Percentiles rank a stretch among this genome's conserved stretches.
phyloP scores from a whole-genome alignment of 208 protist species.

The Trypanosoma rangeli region DNA sequence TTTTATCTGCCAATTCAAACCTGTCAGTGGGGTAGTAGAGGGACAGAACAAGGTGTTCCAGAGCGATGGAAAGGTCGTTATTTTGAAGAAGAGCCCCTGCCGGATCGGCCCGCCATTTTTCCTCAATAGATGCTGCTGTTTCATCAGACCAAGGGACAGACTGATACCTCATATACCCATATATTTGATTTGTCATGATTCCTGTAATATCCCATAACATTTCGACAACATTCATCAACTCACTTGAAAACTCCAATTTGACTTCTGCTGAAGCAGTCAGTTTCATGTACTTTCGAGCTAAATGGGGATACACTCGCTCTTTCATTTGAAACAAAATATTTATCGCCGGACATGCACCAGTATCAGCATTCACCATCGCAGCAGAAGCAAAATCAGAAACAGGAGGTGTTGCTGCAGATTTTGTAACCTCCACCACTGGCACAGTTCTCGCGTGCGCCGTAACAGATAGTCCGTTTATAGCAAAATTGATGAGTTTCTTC shows the following conservation, averaged over 20 bases:
- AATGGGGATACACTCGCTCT: slow-evolving; percentile 8
- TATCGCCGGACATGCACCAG: background rate
- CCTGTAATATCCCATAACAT: slow-evolving; percentile 43
- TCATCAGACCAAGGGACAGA: slow-evolving; percentile 33
- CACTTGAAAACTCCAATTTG: slow-evolving; percentile 26
- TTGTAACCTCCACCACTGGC: background rate
- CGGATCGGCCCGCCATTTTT: slow-evolving; percentile 17
- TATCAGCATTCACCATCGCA: background rate
- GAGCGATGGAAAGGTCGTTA: background rate
- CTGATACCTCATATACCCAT: slow-evolving; percentile 17
- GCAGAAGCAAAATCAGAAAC: background rate
- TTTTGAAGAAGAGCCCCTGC: slow-evolving; percentile 12
- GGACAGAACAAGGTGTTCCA: slow-evolving; percentile 7
- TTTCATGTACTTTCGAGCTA: slow-evolving; percentile 21
- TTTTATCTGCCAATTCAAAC: slow-evolving; percentile 15
- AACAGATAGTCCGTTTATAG: slow-evolving; percentile 4
- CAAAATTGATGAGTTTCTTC: background rate
- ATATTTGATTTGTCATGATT: slow-evolving; percentile 34
- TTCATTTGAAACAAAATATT: slow-evolving; percentile 6
- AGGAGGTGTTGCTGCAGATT: background rate
- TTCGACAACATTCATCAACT: slow-evolving; percentile 30
- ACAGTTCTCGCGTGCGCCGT: background rate
- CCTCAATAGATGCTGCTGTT: slow-evolving; percentile 6
- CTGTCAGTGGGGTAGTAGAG: slow-evolving; percentile 26
- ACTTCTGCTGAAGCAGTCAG: slow-evolving; percentile 11